These are phyloP conservation scores for Oxytropis ochrocephala DNA, from an alignment of 306 rosid species.

Conservation along the genomic window DNA sequence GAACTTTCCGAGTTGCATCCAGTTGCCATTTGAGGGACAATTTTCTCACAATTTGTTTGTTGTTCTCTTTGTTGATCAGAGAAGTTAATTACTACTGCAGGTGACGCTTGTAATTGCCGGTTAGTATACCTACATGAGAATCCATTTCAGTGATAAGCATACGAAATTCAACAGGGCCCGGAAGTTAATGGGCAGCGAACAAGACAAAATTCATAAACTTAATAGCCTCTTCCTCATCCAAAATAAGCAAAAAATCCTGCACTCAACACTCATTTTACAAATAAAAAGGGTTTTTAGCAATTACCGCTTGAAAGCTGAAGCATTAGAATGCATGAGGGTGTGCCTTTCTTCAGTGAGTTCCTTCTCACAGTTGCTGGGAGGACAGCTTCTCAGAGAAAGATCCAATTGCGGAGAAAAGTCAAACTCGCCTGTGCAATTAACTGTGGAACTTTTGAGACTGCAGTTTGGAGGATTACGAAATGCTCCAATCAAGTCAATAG, in stretches of 20 bases:
- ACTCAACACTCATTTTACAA: neutral
- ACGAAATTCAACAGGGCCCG: neutral
- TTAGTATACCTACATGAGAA: conserved; percentile 61
- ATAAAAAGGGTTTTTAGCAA: conserved; percentile 6
- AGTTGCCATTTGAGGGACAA: conserved; percentile 17
- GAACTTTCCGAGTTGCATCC: conserved; percentile 41
- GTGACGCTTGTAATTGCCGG: conserved; percentile 46
- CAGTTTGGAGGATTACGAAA: conserved; percentile 36
- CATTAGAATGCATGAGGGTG: conserved; percentile 62
- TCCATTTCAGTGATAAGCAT: conserved; percentile 17
- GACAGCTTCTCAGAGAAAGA: conserved; percentile 78
- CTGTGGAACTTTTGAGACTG: conserved; percentile 37
- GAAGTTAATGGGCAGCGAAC: neutral
- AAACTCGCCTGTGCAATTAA: conserved; percentile 43
- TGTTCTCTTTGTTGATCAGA: conserved; percentile 43
- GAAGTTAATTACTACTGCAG: conserved; percentile 25
- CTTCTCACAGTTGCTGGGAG: conserved; percentile 44
- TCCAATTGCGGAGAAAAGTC: conserved; percentile 61
- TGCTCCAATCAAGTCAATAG: conserved; percentile 64
- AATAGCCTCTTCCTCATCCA: neutral
- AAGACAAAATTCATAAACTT: neutral
- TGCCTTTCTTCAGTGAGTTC: conserved; percentile 48
- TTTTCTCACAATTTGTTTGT: conserved; percentile 38
- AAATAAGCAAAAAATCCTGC: neutral
- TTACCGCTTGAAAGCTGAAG: conserved; percentile 87